A percentile compares a stretch with the other conserved stretches of the same genome.
Conservation (phyloP, 1,284 basidiomycete species). For the Trametes sp. region DNA sequence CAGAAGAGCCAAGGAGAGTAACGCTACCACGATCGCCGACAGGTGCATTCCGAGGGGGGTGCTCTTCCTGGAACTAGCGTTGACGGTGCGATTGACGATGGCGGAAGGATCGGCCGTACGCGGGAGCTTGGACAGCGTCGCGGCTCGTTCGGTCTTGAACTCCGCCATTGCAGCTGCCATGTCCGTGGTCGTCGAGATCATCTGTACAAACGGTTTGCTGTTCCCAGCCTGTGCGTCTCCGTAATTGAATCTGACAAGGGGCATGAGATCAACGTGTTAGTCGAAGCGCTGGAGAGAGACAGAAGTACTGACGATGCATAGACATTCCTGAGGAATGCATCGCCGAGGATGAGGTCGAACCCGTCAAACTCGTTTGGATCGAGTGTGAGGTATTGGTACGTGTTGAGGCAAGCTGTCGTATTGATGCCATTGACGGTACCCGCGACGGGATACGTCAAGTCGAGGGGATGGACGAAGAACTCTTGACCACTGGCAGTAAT, state of each 20-base stretch:
- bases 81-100: neutral
- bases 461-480: constrained; percentile 11
- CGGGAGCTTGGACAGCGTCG: constrained; percentile 9
- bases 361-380: constrained; percentile 32
- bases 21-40: neutral
- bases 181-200: constrained; percentile 36
- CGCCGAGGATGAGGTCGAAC: constrained; percentile 47
- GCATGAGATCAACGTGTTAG: neutral
- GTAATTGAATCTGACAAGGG: constrained; percentile 46
- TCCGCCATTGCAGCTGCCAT: constrained; percentile 26
- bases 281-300: neutral
- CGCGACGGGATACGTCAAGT: neutral
- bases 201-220: constrained; percentile 42
- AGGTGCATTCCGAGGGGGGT: neutral
- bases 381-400: constrained; percentile 8
- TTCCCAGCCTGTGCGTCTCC: constrained; percentile 37
- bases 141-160: constrained; percentile 30
- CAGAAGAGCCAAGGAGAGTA: neutral
- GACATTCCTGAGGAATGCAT: constrained; percentile 48
- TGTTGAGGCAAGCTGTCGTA: neutral
- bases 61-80: neutral
- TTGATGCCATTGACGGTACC: neutral
- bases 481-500: constrained; percentile 5
- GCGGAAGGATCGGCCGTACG: neutral
- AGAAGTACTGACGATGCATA: constrained; percentile 45